Percentiles rank a stretch among this genome's conserved stretches.
These are phyloP conservation scores for Rhizophagus sp. DNA, from an alignment of 192 early-diverging fungal species.

Conservation along the genomic window DNA sequence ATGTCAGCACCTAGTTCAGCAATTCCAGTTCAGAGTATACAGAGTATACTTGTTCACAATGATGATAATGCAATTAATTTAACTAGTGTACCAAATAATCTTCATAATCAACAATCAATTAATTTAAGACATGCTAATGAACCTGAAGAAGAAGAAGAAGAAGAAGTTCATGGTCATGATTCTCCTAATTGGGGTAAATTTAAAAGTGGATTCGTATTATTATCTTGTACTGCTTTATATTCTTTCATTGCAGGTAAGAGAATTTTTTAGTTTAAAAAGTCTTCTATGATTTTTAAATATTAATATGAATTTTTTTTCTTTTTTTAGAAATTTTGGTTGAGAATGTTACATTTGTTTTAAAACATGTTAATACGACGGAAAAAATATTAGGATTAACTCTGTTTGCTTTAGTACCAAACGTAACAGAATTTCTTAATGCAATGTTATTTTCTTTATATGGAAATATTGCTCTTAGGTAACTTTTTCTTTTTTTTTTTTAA, in stretches of 20 bases:
- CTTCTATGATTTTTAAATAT: too few relatives aligned
- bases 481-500: not conserved
- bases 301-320: too few relatives aligned
- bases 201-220: conserved; percentile 76
- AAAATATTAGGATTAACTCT: conserved; percentile 93
- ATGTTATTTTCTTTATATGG: conserved; percentile 92
- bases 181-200: conserved; percentile 88
- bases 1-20: not conserved
- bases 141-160: conserved; percentile 66
- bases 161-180: conserved; percentile 76
- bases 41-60: conserved; percentile 12
- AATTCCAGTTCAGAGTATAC: not conserved
- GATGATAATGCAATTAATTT: not conserved
- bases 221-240: conserved; percentile 85
- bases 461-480: conserved; percentile 66
- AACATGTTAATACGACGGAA: conserved; percentile 65
- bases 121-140: conserved; percentile 41
- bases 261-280: not conserved
- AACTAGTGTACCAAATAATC: conserved; percentile 16
- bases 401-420: conserved; percentile 91
- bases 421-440: conserved; percentile 94
- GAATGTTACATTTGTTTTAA: conserved; percentile 80
- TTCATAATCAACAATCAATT: conserved; percentile 28
- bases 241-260: conserved; percentile 67
- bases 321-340: conserved; percentile 80